Evolutionary conservation across 1,284 basidiomycete species (phyloP), one percentile per base, ranked within the genome.

Genomic region (Chiua sp.): DNA sequence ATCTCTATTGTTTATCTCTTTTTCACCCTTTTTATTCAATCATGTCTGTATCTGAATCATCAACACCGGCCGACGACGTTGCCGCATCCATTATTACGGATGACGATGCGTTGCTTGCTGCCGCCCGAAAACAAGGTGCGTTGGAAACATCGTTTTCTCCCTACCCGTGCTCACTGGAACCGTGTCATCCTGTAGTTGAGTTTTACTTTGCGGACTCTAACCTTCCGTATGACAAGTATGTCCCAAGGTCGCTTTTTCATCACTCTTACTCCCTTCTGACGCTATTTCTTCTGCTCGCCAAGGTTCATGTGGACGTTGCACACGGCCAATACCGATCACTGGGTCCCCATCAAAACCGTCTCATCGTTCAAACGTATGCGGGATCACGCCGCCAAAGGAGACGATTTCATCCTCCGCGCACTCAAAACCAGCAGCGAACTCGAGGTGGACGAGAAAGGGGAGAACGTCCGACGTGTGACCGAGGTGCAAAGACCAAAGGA

Each of bases 151-250:
- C 20, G 16, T 39, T 33, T 16, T 37, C 10, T 30, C 37, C 11
- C 13, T 47, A 26, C 37, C 16, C 26, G 3, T 49, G 52, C 26
- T 46, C 32, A 23, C 5, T 46, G 8, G 4, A 48, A 3, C 35
- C 28, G 39, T 10, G 4, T 51, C 37, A 11, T 51, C 51, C 37
- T 60, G 8, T 59, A 98, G 96, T 98, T 71, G 94, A 97, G 76
- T 99, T 98, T 78, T 99, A 99, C 83, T 96, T 99, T 78, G 92
- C 92, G 55, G 94, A 98, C 78, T 87, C 95, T 35, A 99, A 99
- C 79, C 85, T 99, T 53, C 97, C 98, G 16, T 96, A 90, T 69
- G 98, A 98, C 86, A 96, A 93, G 89, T 90, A 68, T 50, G 82
- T 72, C 35, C 35, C 30, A 4, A 32, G 4, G 5, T n/a, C 5